Evolutionary conservation across 805 yeast genomes (phyloP), one percentile per base, ranked within the genome.

Genomic region (Pichia occidentalis): DNA sequence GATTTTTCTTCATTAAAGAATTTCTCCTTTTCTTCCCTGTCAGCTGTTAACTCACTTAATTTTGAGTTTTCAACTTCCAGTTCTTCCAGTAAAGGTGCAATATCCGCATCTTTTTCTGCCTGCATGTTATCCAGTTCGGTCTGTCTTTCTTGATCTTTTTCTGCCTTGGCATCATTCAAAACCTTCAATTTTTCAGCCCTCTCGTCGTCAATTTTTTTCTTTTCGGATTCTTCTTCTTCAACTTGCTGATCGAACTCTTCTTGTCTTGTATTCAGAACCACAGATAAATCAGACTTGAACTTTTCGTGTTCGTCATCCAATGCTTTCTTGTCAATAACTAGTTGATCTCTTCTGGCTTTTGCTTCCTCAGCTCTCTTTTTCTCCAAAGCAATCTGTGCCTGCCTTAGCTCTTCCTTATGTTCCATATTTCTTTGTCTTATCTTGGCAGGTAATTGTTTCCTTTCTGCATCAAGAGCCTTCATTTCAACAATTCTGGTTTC

Each of bases 381-480:
- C 46, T 63, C 61, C 2, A 61, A 59, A 22, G 63, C 67, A 29
- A 54, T 45, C 39, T 64, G 60, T 29, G 59, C 59, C 36, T 59
- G 61, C 40, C 61, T 58, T 38, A 64, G 67, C 46, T 71, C 71
- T 27, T 46, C 51, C 32, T 53, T 51, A 26, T 48, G 52, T 43
- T 61, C 60, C 43, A 59, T 61, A 49, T 65, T 67, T 43, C 65
- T 59, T 29, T 56, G 52, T 47, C 65, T 68, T 50, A 65, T 63
- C 28, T 63, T 67, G 30, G 58, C 64, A 39, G 69, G 67, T 32
- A 60, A 47, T 40, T 59, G 53, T 42, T 63, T 59, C 36, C 63
- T 65, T 18, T 59, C 61, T 35, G 63, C 63, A 57, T 80, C 85
- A 29, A 64, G 62, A 40, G 95, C 75, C 61, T 85, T 90, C 33